Percentiles rank a stretch among this genome's conserved stretches.
These are phyloP conservation scores for Curvularia verruculosa DNA, from an alignment of 2,329 filamentous ascomycete species.

Conservation along the genomic window DNA sequence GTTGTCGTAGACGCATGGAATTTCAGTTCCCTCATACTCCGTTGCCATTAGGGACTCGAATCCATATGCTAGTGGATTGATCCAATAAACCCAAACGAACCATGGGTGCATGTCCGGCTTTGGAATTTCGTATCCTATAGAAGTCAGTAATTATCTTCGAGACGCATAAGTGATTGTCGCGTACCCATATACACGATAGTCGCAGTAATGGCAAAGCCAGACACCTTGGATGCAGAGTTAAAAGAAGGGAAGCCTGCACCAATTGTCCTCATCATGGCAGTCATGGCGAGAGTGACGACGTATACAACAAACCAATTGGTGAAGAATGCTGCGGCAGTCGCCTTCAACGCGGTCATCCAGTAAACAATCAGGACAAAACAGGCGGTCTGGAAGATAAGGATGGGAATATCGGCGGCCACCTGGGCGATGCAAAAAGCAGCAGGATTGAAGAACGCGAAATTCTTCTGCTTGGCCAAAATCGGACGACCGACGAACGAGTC, in stretches of 20 bases:
- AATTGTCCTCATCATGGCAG: conserved; percentile 80
- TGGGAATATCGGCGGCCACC: conserved; percentile 63
- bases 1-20: conserved; percentile 58
- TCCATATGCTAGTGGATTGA: conserved; percentile 77
- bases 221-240: conserved; percentile 63
- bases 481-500: conserved; percentile 66
- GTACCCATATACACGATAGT: conserved; percentile 65
- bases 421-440: conserved; percentile 76
- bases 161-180: neutral
- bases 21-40: conserved; percentile 55
- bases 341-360: conserved; percentile 80
- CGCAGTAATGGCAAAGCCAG: conserved; percentile 61
- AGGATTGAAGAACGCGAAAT: conserved; percentile 88
- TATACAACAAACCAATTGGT: conserved; percentile 50
- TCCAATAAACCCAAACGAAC: conserved; percentile 66
- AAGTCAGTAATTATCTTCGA: neutral
- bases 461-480: conserved; percentile 85
- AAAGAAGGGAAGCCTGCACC: conserved; percentile 69
- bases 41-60: conserved; percentile 82
- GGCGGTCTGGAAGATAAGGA: conserved; percentile 64
- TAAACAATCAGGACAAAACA: conserved; percentile 71
- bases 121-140: conserved; percentile 56
- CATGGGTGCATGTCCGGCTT: conserved; percentile 60
- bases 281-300: conserved; percentile 66
- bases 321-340: conserved; percentile 77